Base-by-base conservation (phyloP, 371 early-diverging fungal species). In the Mortierella sp. region DNA sequence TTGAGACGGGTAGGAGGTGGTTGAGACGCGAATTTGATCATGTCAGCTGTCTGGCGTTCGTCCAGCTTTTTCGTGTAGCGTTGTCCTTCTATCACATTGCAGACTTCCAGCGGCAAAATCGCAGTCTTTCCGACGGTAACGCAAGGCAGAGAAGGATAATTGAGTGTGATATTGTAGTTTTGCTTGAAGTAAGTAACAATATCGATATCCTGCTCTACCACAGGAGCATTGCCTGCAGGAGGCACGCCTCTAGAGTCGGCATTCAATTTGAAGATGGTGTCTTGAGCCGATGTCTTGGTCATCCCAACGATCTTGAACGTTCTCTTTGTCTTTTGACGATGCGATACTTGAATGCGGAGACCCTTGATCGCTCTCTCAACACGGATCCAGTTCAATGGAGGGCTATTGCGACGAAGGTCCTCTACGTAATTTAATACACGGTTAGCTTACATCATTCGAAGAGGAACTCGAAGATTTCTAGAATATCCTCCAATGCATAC, bases 21-120 rank as follows among this genome's bases (percentile, higher is more conserved):
- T 69, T 92, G 91, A 73, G 94, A 93, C 0, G 96, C 93, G 75
- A 95, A 94, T 70, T 89, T 93, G 83, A 98, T 96, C 95, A 97
- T 96, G 61, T 96, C 95, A 0, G 95, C 92, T 0, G 96, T 96
- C 86, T 97, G 93, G 35, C 85, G 86, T 51, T 95, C 95, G 72
- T 93, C 91, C 23, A 96, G 83, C 79, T 95, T 94, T 73, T 93
- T 86, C 63, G 86, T 77, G 74, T 89, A 89, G 31, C 94, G 89
- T 85, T 96, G 96, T 49, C 94, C 95, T 64, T 89, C 87, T 28
- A 91, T 81, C n/a, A 97, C 83, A 32, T 88, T 88, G 83, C 97
- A 97, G 26, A 96, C 88, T 83, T 98, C 97, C 84, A 97, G 87
- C 13, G 98, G 97, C 34, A 98, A 78, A 61, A 85, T 87, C n/a